Evolutionary conservation across 768 basidiomycete genomes (phyloP).

Genomic region (Leucosporidium yakuticum): DNA sequence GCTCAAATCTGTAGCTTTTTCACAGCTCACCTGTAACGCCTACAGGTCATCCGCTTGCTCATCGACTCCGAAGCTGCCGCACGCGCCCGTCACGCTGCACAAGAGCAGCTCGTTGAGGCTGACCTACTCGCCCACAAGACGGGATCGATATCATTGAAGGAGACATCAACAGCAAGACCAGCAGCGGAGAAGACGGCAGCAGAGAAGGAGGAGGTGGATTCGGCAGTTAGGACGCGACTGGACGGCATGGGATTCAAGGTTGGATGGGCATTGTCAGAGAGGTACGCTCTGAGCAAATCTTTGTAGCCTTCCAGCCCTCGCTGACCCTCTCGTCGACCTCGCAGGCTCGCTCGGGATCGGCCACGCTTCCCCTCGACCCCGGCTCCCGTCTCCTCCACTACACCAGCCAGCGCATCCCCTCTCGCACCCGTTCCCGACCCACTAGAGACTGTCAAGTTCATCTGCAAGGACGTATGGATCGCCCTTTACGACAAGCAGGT

Average conservation of each 20-base stretch:
- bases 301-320: background rate
- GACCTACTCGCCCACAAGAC: background rate
- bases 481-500: constrained; percentile 38
- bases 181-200: background rate
- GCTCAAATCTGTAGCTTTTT: background rate
- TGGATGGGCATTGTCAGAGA: constrained; percentile 32
- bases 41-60: background rate
- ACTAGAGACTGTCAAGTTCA: constrained; percentile 38
- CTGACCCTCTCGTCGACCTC: background rate
- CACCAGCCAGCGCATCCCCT: background rate
- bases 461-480: constrained; percentile 38
- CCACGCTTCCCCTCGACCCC: constrained; percentile 24
- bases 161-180: no score
- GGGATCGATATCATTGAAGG: background rate
- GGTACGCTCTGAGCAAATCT: constrained; percentile 14
- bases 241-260: constrained; percentile 34
- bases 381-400: constrained; percentile 1
- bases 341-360: constrained; percentile 27
- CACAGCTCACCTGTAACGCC: background rate
- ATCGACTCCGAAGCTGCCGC: constrained; percentile 5
- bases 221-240: constrained; percentile 11
- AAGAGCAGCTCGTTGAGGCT: constrained; percentile 2
- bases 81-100: background rate
- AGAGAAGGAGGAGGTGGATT: constrained; percentile 1
- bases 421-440: constrained; percentile 13